Conservation (phyloP, 106 monocot species). For the Alisma plantagoaquatica region DNA sequence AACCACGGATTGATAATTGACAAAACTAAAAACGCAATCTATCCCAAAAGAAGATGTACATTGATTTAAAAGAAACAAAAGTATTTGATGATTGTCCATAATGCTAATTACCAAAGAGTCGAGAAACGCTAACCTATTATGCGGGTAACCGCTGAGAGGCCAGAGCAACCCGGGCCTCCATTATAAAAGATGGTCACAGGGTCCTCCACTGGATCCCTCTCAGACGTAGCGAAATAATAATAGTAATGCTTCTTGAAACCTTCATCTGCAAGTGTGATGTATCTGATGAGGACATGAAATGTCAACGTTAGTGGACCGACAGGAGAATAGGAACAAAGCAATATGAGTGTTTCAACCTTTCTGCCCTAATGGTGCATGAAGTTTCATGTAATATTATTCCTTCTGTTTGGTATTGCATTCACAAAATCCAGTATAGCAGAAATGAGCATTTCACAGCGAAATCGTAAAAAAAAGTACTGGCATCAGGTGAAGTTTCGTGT, state of each 20-base stretch:
- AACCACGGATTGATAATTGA: too few relatives aligned
- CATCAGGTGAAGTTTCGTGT: too few relatives aligned
- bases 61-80: background rate
- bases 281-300: constrained; percentile 27
- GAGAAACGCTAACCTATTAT: constrained; percentile 17
- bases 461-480: too few relatives aligned
- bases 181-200: constrained; percentile 35
- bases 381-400: too few relatives aligned
- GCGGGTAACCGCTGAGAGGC: constrained; percentile 16
- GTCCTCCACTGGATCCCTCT: constrained; percentile 37
- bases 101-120: too few relatives aligned
- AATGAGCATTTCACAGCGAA: too few relatives aligned
- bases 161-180: constrained; percentile 48
- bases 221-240: constrained; percentile 52
- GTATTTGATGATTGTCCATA: background rate
- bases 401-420: too few relatives aligned
- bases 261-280: constrained; percentile 30
- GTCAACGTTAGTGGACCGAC: too few relatives aligned
- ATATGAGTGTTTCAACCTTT: too few relatives aligned
- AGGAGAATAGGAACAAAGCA: too few relatives aligned
- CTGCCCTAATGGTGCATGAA: too few relatives aligned
- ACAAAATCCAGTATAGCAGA: too few relatives aligned
- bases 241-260: constrained; percentile 22
- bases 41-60: background rate
- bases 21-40: background rate